Evolutionary conservation across 2,329 filamentous ascomycete genomes (phyloP), one percentile per base, ranked within the genome.

Genomic region (Aspergillus hortae): DNA sequence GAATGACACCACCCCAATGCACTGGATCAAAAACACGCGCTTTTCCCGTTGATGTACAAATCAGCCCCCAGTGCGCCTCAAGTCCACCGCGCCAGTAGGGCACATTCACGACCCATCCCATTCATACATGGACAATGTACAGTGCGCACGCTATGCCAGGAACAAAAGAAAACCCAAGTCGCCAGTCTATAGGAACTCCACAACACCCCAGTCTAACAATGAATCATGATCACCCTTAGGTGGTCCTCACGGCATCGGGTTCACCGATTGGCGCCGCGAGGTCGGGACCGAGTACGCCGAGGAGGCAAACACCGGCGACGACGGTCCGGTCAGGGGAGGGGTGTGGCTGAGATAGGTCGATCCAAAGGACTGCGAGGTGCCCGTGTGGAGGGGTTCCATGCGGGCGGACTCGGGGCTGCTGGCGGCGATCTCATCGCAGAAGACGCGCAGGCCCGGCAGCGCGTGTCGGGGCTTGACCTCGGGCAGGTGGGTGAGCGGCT

Each of bases 381-480:
- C 56, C 44, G 58, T 63, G 44, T 56, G 60, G 36, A 62, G 48
- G 30, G 52, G 40, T 19, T 67, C 66, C 21, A 60, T 49, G 15
- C 60, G 59, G 14, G 57, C 46, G 6, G 59, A 56, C 17, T 69
- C 65, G 5, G 64, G 60, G 38, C 55, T 56, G 35, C 49, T 52
- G 21, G 64, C 58, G 7, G 56, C 62, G 46, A 70, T 65, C 50
- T 67, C 67, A 46, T 70, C 66, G 40, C 67, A 72, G 48, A 72
- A 61, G 2, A 67, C 69, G 5, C 67, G 65, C 27, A 72, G 49
- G 2, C 69, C 69, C 3, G 69, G 70, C 2, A 72, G 59, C 50
- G 65, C 63, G 52, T 66, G 68, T 44, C 69, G 64, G 42, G 64
- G 61, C 50, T 63, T 66, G 48, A 60, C 57, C 15, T 67, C 63